Conservation (phyloP, 2,329 filamentous ascomycete genomes). For the Ramularia collo-cygni region DNA sequence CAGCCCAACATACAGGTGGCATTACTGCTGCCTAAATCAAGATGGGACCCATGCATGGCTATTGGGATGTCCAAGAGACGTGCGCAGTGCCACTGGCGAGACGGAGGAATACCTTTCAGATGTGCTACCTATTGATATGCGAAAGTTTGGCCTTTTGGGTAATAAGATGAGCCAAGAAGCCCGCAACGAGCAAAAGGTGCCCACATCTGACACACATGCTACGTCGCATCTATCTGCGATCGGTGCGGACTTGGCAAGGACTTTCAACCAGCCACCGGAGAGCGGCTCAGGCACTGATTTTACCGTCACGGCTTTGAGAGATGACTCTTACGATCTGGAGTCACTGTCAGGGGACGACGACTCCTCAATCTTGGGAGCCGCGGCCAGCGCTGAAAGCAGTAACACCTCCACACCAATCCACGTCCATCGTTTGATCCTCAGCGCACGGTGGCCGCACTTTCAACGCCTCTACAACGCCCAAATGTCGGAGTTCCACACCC, state of each 20-base stretch:
- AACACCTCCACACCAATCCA: constrained; percentile 76
- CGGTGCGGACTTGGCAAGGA: constrained; percentile 74
- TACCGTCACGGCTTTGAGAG: constrained; percentile 77
- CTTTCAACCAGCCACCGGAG: constrained; percentile 83
- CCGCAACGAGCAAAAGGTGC: constrained; percentile 35
- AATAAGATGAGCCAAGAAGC: constrained; percentile 51
- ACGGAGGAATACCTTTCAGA: constrained; percentile 88
- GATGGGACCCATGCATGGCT: constrained; percentile 96
- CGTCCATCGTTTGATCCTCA: constrained; percentile 89
- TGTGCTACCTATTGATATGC: constrained; percentile 86
- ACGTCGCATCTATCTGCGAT: constrained; percentile 54
- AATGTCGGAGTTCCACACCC: constrained; percentile 96
- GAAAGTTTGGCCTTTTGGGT: constrained; percentile 83
- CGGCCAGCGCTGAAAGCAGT: constrained; percentile 13
- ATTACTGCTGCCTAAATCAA: constrained; percentile 94
- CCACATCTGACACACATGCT: constrained; percentile 48
- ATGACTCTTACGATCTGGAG: constrained; percentile 52
- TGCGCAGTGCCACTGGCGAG: constrained; percentile 60
- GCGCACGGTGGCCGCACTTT: constrained; percentile 96
- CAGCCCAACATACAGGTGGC: constrained; percentile 87
- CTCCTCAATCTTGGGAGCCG: constrained; percentile 10
- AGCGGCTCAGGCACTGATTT: constrained; percentile 85
- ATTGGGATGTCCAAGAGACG: constrained; percentile 80
- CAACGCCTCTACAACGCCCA: constrained; percentile 83
- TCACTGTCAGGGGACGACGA: constrained; percentile 55